phyloP scores from a whole-genome alignment of 1,284 basidiomycete genomes.

The Schizophyllum commune region DNA sequence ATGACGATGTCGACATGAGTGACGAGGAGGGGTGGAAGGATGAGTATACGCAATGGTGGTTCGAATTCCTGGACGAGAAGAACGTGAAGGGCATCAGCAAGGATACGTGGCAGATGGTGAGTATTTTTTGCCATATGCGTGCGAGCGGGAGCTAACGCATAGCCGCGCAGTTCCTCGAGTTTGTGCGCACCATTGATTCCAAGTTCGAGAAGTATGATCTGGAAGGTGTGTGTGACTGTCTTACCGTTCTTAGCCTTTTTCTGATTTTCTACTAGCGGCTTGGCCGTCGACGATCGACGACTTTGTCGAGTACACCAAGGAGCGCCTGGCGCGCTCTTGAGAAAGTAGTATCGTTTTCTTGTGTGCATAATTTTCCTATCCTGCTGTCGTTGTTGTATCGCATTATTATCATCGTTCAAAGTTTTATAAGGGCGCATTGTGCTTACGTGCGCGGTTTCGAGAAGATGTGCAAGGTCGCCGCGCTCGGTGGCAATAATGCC shows the following conservation, averaged over 20 bases:
- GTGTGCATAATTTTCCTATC: not conserved
- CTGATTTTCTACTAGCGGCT: constrained; percentile 37
- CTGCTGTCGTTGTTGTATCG: not conserved
- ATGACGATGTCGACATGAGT: constrained; percentile 40
- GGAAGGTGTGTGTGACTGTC: constrained; percentile 52
- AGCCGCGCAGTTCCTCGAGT: constrained; percentile 63
- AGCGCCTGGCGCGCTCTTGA: constrained; percentile 16
- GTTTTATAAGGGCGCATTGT: no score
- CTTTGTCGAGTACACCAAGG: constrained; percentile 69
- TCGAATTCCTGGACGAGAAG: constrained; percentile 68
- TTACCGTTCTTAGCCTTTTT: not conserved
- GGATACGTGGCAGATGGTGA: constrained; percentile 90
- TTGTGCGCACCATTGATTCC: constrained; percentile 75
- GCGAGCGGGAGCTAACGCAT: constrained; percentile 1
- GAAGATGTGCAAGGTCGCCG: no score
- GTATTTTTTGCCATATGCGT: constrained; percentile 13
- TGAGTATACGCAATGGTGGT: constrained; percentile 75
- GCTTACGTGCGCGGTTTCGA: no score
- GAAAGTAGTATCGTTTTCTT: not conserved
- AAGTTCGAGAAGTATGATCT: constrained; percentile 79
- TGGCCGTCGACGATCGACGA: constrained; percentile 90
- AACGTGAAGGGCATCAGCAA: constrained; percentile 83
- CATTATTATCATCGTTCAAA: not conserved
- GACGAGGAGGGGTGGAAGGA: constrained; percentile 55
- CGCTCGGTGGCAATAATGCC: not conserved